Evolutionary conservation across 768 basidiomycete species (phyloP), one percentile per base, ranked within the genome.

Genomic region (Amanita rubescens): DNA sequence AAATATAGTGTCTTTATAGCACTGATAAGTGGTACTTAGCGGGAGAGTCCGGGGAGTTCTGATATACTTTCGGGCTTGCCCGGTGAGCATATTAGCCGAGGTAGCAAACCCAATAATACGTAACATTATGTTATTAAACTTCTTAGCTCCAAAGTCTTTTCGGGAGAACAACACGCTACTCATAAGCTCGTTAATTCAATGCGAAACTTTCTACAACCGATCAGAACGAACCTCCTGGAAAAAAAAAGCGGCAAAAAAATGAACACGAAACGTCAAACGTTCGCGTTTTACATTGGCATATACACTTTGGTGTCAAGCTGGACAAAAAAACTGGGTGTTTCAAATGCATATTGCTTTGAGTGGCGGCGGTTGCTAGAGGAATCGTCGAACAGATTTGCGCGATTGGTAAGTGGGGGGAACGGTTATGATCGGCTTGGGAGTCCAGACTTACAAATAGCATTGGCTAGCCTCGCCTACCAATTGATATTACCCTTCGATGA

Each of bases 371-470:
- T 24, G 25, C 24, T 14, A 44, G 1, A 27, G 43, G 7, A 30
- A 12, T 25, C 15, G 6, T 27, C 27, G 25, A 48, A 15, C 35
- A 35, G 49, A 37, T 27, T 5, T 27, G 6, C 37, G 17, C 35
- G 49, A 50, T 27, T 25, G 25, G 37, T n/a, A 27, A 41, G 49
- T 50, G 49, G 49, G 49, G 49, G 39, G 37, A 50, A 27, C 24
- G 49, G 37, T 2, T 15, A 20, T 50, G 49, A 50, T 50, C 49
- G 49, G 35, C 15, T n/a, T 50, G 35, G 6, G n/a, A 8, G 27
- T 30, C 17, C 35, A 24, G 17, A 49, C 35, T 37, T 27, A 30
- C 22, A 32, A 49, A 49, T 38, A 12, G 19, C 35, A 27, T 37
- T 49, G 47, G 17, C 22, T 3, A 49, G 46, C n/a, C n/a, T n/a